phyloP scores from a whole-genome alignment of 345 rosid species.

The Syzygium grande region DNA sequence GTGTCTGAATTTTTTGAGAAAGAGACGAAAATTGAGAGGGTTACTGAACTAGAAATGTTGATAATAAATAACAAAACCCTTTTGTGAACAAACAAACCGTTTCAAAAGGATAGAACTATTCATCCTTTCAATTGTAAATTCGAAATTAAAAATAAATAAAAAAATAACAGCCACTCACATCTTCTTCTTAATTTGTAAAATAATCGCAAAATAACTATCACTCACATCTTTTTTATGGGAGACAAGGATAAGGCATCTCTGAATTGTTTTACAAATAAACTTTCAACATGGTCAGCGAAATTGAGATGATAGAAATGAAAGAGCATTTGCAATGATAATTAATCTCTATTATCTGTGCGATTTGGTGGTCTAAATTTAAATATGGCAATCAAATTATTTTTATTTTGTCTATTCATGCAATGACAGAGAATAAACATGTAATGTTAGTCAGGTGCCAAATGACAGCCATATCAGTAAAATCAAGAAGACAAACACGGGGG shows the following conservation, averaged over 20 bases:
- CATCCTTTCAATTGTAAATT: not conserved
- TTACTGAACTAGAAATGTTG: not conserved
- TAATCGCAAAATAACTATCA: not conserved
- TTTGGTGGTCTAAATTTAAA: not conserved
- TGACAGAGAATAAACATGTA: not conserved
- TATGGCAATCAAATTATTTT: not conserved
- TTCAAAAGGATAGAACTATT: not conserved
- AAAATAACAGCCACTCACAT: too few relatives aligned
- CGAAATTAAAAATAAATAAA: too few relatives aligned
- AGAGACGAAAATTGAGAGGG: not conserved
- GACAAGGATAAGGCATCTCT: not conserved
- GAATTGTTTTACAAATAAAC: too few relatives aligned
- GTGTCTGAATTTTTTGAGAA: too few relatives aligned
- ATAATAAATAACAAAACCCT: not conserved
- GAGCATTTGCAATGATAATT: not conserved
- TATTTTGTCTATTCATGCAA: not conserved
- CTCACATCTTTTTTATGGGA: not conserved
- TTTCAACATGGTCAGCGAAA: not conserved
- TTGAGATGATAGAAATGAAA: not conserved
- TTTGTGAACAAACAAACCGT: not conserved
- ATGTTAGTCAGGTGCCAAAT: not conserved
- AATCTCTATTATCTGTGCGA: not conserved
- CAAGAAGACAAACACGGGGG: not conserved
- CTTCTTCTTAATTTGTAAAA: too few relatives aligned
- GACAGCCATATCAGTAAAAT: not conserved